Evolutionary conservation across 495 filamentous ascomycete species (phyloP), one percentile per base, ranked within the genome.

Genomic region (Annulohypoxylon stygium): DNA sequence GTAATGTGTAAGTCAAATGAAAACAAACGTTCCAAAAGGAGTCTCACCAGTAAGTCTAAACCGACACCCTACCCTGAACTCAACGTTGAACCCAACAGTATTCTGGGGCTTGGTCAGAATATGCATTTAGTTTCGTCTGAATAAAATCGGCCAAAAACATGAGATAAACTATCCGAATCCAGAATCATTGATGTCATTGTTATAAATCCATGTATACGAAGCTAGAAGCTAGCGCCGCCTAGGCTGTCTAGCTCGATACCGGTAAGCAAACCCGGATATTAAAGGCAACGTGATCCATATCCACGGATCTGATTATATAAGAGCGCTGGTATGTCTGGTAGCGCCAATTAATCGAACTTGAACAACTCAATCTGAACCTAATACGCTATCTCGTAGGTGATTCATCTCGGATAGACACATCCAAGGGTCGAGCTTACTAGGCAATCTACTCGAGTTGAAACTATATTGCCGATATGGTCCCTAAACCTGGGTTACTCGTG

Each of bases 361-460:
- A 30, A 30, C 30, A 30, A 30, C 47, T 25, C 20, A 23, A 23
- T 23, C 20, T 23, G 20, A 23, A 23, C 20, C 20, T 8, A 6
- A 14, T 51, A 18, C 11, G 9, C 0, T 12, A 20, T 23, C 2
- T 23, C 20, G 10, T 53, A 12, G 9, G 9, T 7, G 36, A 39
- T 11, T 53, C 50, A 54, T 54, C 50, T 54, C 50, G 50, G 50
- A 54, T 54, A 54, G 50, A 25, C 12, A 25, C 50, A n/a, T 53
- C n/a, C 10, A 54, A 54, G 50, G 25, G 25, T 2, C 48, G 8
- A 26, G 12, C 23, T 3, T 23, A 50, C 8, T 51, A 51, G 20
- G 18, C 48, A 1, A 26, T 51, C 48, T 23, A 26, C 48, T 12
- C 16, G 20, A 12, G 16, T 51, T 25, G 48, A 14, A 51, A 26